phyloP scores from a whole-genome alignment of 164 flowering plant species.

The Magnolia officinalis region DNA sequence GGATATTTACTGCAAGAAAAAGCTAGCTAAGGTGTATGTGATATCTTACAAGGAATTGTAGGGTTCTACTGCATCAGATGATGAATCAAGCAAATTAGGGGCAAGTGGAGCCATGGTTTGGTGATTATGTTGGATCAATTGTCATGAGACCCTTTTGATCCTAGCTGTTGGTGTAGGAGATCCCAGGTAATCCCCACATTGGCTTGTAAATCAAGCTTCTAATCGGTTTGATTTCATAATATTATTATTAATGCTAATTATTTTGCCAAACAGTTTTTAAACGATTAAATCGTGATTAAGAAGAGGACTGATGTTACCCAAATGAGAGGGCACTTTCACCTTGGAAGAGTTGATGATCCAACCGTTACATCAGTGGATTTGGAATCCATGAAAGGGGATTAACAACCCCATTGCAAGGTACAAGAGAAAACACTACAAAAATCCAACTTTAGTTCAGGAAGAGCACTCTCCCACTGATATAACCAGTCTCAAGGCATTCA shows the following conservation, averaged over 20 bases:
- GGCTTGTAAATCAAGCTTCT: too few relatives aligned
- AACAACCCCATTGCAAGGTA: too few relatives aligned
- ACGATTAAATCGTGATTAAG: background rate
- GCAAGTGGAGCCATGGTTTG: too few relatives aligned
- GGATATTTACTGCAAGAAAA: background rate
- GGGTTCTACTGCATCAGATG: background rate
- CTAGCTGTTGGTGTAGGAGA: too few relatives aligned
- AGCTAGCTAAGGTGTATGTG: background rate
- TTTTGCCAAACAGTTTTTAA: background rate
- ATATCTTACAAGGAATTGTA: background rate
- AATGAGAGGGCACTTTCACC: too few relatives aligned
- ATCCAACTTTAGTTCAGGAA: too few relatives aligned
- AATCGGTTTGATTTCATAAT: background rate
- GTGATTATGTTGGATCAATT: background rate
- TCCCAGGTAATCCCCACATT: too few relatives aligned
- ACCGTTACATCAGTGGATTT: background rate
- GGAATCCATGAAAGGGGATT: background rate
- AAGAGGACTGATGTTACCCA: too few relatives aligned
- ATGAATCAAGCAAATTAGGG: background rate
- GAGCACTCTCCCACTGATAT: too few relatives aligned
- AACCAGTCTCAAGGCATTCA: too few relatives aligned
- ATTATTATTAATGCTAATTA: background rate
- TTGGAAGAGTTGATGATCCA: too few relatives aligned
- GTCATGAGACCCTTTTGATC: background rate
- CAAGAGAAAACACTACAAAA: too few relatives aligned